Evolutionary conservation across 1,284 basidiomycete species (phyloP).

Genomic region (Peniophora sp.): DNA sequence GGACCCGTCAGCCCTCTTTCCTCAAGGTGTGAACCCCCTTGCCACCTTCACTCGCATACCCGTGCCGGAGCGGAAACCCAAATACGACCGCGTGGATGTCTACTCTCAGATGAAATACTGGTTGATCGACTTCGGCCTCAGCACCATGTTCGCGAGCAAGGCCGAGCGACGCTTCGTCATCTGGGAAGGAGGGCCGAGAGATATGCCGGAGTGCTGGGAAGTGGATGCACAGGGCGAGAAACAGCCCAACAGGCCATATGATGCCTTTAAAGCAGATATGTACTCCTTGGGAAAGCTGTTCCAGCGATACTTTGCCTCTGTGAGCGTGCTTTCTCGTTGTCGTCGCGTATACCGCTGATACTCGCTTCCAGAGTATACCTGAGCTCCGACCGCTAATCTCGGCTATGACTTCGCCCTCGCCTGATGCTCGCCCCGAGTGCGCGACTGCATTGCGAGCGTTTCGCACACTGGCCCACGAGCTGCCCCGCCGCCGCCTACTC

Average conservation of each 20-base stretch:
- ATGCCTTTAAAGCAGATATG: background rate
- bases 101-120: background rate
- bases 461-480: background rate
- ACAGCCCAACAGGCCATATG: background rate
- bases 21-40: background rate
- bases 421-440: background rate
- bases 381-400: background rate
- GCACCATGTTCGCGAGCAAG: background rate
- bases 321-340: background rate
- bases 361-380: background rate
- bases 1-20: background rate
- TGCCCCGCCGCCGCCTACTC: background rate
- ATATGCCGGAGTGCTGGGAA: background rate
- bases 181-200: background rate
- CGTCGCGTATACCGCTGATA: too few species aligned
- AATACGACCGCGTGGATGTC: background rate
- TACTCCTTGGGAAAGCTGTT: background rate
- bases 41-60: background rate
- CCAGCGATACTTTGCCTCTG: background rate
- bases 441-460: background rate
- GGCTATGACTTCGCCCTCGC: background rate
- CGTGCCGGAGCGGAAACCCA: background rate
- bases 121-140: background rate
- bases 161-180: background rate
- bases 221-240: background rate